These are phyloP conservation scores for Podaxis mareebaensis DNA, from an alignment of 768 basidiomycete genomes.

Conservation along the genomic window DNA sequence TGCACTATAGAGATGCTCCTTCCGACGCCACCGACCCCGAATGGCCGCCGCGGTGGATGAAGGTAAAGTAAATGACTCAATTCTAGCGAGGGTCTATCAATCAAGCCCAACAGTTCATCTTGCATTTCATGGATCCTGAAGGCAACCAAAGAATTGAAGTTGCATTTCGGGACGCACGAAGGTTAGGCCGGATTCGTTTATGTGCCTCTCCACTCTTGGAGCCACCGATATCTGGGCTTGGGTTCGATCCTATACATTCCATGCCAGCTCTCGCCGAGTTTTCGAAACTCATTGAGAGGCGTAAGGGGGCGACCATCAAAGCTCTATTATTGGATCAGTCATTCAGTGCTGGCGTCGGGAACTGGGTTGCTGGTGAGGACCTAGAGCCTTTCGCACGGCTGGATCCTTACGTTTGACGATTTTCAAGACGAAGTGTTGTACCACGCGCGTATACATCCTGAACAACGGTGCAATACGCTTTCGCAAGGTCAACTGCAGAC, in stretches of 20 bases:
- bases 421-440: conserved; percentile 69
- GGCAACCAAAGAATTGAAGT: conserved; percentile 46
- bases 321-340: conserved; percentile 77
- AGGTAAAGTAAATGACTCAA: conserved; percentile 35
- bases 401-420: background rate
- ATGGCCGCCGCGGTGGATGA: conserved; percentile 72
- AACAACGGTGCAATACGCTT: conserved; percentile 61
- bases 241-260: conserved; percentile 75
- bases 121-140: conserved; percentile 50
- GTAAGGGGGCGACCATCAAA: conserved; percentile 63
- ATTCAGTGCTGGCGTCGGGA: conserved; percentile 80
- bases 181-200: conserved; percentile 71
- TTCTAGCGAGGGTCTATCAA: background rate
- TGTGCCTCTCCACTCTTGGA: conserved; percentile 56
- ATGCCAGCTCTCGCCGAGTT: conserved; percentile 64
- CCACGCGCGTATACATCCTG: conserved; percentile 72
- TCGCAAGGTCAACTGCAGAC: conserved; percentile 46
- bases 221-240: conserved; percentile 69
- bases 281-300: conserved; percentile 44
- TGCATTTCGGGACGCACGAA: conserved; percentile 72
- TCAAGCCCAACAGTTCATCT: conserved; percentile 48
- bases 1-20: conserved; percentile 50
- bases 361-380: conserved; percentile 73
- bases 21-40: conserved; percentile 35
- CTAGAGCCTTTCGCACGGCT: background rate